phyloP scores from a whole-genome alignment of 2,329 filamentous ascomycete genomes.

The Sporothrix globosa region DNA sequence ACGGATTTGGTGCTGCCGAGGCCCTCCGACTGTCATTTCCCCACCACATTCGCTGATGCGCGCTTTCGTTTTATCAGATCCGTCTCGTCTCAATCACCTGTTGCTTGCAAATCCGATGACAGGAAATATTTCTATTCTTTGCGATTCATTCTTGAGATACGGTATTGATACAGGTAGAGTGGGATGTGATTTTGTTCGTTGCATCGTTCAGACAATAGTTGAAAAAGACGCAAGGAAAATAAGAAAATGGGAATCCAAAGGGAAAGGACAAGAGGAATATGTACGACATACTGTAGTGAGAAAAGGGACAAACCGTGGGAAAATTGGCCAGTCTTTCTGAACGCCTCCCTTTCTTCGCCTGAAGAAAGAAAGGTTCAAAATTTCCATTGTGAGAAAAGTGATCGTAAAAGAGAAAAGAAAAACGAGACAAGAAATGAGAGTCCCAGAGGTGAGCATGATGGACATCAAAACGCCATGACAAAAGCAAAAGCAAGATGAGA shows the following conservation, averaged over 20 bases:
- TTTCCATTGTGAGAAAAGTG: conserved; percentile 2
- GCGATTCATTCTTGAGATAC: neutral
- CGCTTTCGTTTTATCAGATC: conserved; percentile 9
- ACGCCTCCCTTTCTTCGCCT: neutral
- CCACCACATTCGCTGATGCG: neutral
- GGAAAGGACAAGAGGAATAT: neutral
- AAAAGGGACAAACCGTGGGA: conserved; percentile 9
- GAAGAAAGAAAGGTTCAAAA: neutral
- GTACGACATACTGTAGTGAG: neutral
- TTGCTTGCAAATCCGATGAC: neutral
- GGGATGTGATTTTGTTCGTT: neutral
- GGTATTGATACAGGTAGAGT: conserved; percentile 17
- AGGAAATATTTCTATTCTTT: neutral
- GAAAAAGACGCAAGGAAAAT: neutral
- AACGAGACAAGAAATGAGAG: conserved; percentile 9
- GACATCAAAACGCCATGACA: neutral
- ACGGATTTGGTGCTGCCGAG: neutral
- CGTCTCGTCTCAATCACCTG: neutral
- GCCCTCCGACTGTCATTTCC: neutral
- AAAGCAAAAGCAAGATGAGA: neutral
- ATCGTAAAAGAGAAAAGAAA: neutral
- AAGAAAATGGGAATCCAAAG: conserved; percentile 14
- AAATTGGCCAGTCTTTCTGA: neutral
- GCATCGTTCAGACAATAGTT: neutral
- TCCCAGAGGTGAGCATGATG: neutral